Conservation (phyloP, 2,329 filamentous ascomycete species). For the Calonectria hawksworthii region DNA sequence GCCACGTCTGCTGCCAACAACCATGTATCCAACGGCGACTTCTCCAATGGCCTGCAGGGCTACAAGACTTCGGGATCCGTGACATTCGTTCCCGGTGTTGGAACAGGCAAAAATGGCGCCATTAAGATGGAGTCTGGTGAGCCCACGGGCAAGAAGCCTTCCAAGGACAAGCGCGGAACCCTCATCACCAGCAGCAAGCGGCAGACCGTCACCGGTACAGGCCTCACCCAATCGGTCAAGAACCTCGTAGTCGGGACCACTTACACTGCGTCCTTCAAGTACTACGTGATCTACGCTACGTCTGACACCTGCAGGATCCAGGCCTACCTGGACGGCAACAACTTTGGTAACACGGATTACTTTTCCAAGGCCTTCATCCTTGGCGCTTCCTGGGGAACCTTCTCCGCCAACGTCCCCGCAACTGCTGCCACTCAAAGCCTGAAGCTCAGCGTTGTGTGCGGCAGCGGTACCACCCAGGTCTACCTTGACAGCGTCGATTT, state of each 20-base stretch:
- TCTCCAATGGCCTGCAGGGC: neutral
- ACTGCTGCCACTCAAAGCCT: neutral
- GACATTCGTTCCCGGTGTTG: neutral
- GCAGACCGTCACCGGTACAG: neutral
- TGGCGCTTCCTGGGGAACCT: neutral
- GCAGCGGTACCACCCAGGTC: neutral
- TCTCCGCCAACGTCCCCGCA: conserved; percentile 2
- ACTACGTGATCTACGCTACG: neutral
- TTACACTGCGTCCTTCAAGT: conserved; percentile 9
- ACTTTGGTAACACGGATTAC: conserved; percentile 7
- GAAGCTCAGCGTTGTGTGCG: conserved; percentile 3
- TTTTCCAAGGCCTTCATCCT: neutral
- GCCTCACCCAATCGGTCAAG: neutral
- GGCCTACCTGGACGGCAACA: conserved; percentile 1
- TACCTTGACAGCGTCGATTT: neutral
- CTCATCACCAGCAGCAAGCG: neutral
- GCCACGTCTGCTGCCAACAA: neutral
- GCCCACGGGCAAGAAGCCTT: conserved; percentile 4
- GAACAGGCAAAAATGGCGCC: neutral
- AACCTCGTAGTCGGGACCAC: neutral
- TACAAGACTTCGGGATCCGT: neutral
- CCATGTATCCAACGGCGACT: conserved; percentile 1
- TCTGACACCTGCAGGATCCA: conserved; percentile 6
- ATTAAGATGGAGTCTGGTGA: neutral
- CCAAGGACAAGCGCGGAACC: conserved; percentile 6